A percentile compares a stretch with the other conserved stretches of the same genome.
Evolutionary conservation across 495 filamentous ascomycete species (phyloP).

Genomic region (Penicillium paxilli): DNA sequence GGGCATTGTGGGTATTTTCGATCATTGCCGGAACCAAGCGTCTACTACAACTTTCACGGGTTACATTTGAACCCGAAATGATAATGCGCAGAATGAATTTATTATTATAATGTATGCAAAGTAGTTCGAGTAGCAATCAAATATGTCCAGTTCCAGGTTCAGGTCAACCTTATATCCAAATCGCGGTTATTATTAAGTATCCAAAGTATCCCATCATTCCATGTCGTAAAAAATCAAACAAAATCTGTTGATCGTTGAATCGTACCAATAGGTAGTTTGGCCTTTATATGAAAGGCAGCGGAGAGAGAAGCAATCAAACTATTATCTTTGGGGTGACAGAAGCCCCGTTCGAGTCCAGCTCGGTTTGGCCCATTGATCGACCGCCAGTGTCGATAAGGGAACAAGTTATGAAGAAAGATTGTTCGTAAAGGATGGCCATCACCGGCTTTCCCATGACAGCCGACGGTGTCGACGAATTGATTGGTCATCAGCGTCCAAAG

Average conservation of each 20-base stretch:
- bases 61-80: too few species aligned
- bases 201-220: conserved; percentile 10
- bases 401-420: background rate
- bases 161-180: conserved; percentile 5
- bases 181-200: conserved; percentile 13
- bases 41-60: background rate
- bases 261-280: conserved; percentile 13
- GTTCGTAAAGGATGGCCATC: conserved; percentile 2
- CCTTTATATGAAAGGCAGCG: background rate
- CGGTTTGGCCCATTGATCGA: conserved; percentile 4
- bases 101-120: background rate
- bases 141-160: conserved; percentile 9
- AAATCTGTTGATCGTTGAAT: conserved; percentile 15
- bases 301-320: conserved; percentile 1
- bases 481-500: conserved; percentile 25
- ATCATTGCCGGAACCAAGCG: too few species aligned
- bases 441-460: conserved; percentile 37
- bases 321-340: background rate
- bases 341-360: conserved; percentile 17
- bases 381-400: background rate
- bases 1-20: too few species aligned
- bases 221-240: conserved; percentile 5
- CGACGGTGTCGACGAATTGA: conserved; percentile 28
- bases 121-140: background rate
- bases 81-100: too few species aligned